Evolutionary conservation across 106 monocot genomes (phyloP), one percentile per base, ranked within the genome.

Genomic region (Amphibolis antarctica): DNA sequence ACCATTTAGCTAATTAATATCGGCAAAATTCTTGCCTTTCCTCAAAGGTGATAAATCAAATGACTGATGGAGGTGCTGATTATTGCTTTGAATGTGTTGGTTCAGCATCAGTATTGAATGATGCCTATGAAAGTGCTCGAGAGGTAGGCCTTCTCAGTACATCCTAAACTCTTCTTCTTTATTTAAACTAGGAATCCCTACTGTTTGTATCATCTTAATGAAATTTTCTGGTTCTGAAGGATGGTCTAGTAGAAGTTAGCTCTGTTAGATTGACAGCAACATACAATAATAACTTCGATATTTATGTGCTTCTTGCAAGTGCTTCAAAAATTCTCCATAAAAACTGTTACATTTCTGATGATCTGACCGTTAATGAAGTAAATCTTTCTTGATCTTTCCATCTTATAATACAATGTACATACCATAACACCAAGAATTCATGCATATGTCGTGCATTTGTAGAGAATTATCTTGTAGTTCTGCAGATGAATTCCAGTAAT

Each of bases 231-330:
- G 19, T 55, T 23, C 20, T 25, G 24, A 55, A 55, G 85, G 30
- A 88, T 88, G 0, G 76, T 88, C 56, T 81, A 93, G 66, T 83
- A 79, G 85, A 72, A 88, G 52, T 76, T 79, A 0, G 20, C 73
- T 0, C 83, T 88, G 4, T 10, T 93, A 12, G n/a, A n/a, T n/a
- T n/a, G n/a, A n/a, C n/a, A n/a, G n/a, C n/a, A n/a, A n/a, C n/a
- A n/a, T n/a, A n/a, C n/a, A n/a, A n/a, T n/a, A n/a, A n/a, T n/a
- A n/a, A n/a, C n/a, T n/a, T n/a, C n/a, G n/a, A n/a, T n/a, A n/a
- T n/a, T n/a, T n/a, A n/a, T n/a, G n/a, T n/a, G n/a, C n/a, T n/a
- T n/a, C n/a, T n/a, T n/a, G n/a, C n/a, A n/a, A n/a, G n/a, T n/a
- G n/a, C n/a, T n/a, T n/a, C n/a, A n/a, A n/a, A n/a, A n/a, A n/a